Evolutionary conservation across 164 flowering plant genomes (phyloP), one percentile per base, ranked within the genome.

Genomic region (Warburgia ugandensis): DNA sequence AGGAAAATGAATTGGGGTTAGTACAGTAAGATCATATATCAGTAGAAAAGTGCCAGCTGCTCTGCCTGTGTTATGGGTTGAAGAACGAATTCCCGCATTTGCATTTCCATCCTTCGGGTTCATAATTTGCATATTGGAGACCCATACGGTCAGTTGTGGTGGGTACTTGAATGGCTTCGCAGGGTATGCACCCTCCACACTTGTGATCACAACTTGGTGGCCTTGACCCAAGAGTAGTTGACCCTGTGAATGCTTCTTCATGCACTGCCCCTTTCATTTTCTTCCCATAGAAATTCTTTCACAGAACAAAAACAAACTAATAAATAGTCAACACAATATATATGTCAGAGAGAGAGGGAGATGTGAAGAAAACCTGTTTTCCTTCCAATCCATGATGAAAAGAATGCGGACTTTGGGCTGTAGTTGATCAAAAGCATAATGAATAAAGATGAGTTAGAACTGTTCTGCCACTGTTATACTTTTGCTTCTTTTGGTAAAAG

Each of bases 61-160:
- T n/a, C n/a, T n/a, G n/a, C n/a, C n/a, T n/a, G n/a, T n/a, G n/a
- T 14, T 45, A 79, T 8, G 84, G 84, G 52, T 63, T 67, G 68
- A 45, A 76, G 57, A 74, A 57, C 47, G 71, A 47, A 65, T 65
- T 2, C 13, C 79, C 76, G 55, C 84, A 76, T 50, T 70, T 76
- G 79, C 84, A 79, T 65, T 70, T 76, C 84, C 84, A 79, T 13
- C 79, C 81, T 49, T 79, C 84, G 3, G 84, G 81, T 59, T 67
- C 72, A 54, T 79, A 76, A 51, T 79, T 79, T 3, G 84, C 55
- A 49, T 63, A 75, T 13, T 79, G 73, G 20, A 68, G 25, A 1
- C 66, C 59, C 13, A 63, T 1, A 5, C 26, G 58, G 32, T 53
- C 60, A 41, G 62, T 44, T 10, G 64, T 66, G 12, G 75, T 56